A percentile compares a stretch with the other conserved stretches of the same genome.
These are phyloP conservation scores for Chaetomium fimeti DNA, from an alignment of 495 filamentous ascomycete genomes.

Conservation along the genomic window DNA sequence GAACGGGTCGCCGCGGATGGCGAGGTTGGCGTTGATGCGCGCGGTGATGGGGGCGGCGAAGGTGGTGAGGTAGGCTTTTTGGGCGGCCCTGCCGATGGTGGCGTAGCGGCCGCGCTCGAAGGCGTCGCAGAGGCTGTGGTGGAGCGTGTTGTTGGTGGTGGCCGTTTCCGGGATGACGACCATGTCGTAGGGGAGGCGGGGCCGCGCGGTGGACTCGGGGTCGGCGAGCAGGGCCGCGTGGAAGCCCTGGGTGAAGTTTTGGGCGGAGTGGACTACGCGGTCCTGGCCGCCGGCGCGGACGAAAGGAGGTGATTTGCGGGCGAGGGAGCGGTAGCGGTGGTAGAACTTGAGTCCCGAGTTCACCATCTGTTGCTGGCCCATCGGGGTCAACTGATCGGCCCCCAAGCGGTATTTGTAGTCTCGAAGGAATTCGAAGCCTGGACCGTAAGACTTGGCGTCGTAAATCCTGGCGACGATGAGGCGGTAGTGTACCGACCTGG, in stretches of 20 bases:
- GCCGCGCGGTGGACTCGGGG: conserved; percentile 25
- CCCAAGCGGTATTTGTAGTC: conserved; percentile 72
- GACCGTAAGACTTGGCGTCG: conserved; percentile 52
- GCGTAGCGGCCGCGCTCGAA: conserved; percentile 56
- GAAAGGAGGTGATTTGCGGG: conserved; percentile 59
- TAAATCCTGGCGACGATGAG: conserved; percentile 62
- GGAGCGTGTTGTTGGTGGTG: conserved; percentile 73
- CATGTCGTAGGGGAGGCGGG: conserved; percentile 53
- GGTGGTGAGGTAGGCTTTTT: conserved; percentile 51
- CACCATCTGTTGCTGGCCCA: conserved; percentile 71
- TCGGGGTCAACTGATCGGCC: conserved; percentile 67
- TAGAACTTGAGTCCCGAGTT: conserved; percentile 75
- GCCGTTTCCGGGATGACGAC: conserved; percentile 63
- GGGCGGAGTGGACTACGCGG: conserved; percentile 70
- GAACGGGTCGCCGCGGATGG: no score
- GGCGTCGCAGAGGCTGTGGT: conserved; percentile 63
- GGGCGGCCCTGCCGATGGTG: conserved; percentile 49
- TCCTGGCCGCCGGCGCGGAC: conserved; percentile 66
- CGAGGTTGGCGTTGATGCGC: conserved; percentile 63
- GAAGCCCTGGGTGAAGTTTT: conserved; percentile 71
- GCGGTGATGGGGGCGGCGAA: conserved; percentile 62
- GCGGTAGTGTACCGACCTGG: conserved; percentile 59
- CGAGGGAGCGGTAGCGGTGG: conserved; percentile 61
- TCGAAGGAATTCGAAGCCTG: conserved; percentile 62
- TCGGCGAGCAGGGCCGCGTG: conserved; percentile 56